Evolutionary conservation across 2,329 filamentous ascomycete genomes (phyloP), one percentile per base, ranked within the genome.

Genomic region (Aureobasidium sp.): DNA sequence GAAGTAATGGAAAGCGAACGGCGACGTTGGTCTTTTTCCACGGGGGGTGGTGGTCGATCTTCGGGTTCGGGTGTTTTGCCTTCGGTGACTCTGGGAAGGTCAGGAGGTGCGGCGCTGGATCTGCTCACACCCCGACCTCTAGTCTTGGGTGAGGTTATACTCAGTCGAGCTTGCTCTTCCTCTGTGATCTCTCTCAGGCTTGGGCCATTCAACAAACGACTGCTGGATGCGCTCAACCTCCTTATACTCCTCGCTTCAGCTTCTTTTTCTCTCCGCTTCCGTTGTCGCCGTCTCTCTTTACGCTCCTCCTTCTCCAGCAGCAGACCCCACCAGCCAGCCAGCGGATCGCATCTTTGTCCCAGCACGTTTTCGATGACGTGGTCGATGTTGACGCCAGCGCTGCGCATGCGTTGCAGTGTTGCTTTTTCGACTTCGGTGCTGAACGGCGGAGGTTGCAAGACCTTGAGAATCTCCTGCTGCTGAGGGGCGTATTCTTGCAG

Each of bases 241-340:
- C 91, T 82, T 31, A 94, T 79, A 63, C 85, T 89, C 71, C 90
- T 87, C 60, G 84, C 85, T 68, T 97, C 90, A 1, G 82, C 81
- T 68, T 99, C 92, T 67, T 84, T 86, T 70, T 97, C 92, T 69
- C 83, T 90, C 9, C 93, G 84, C 70, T 93, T 96, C 57, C 85
- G 83, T 68, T 96, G 91, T 64, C 87, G 81, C 63, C 91, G 81
- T 63, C 77, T 81, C 65, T 92, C 86, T 73, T 99, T 99, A 9
- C 91, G 84, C 70, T 91, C 84, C 70, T 99, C 94, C 72, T 97
- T 99, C 69, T 97, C 94, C 10, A 97, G 84, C 40, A 99, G 76
- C 29, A 99, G 75, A 3, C 90, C 89, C 94, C 94, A 99, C 94
- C 94, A 99, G 6, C 94, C 94, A 54, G 91, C 90, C 51, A 99